phyloP scores from a whole-genome alignment of 108 stramenopile species.

The Pseudonitzschia delicatissima region DNA sequence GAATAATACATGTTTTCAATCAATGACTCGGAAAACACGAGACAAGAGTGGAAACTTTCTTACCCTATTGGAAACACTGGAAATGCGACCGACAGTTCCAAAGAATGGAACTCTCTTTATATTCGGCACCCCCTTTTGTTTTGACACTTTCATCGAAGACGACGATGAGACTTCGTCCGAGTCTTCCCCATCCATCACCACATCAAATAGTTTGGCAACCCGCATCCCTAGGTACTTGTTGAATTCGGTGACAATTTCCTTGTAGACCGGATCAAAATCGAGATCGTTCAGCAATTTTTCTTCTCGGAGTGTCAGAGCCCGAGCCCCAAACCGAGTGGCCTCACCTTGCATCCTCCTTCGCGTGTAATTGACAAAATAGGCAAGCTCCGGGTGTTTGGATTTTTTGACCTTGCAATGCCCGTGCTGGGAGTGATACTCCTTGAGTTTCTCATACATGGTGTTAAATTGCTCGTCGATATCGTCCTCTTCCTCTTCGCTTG shows the following conservation, averaged over 20 bases:
- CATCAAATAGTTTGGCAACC: background rate
- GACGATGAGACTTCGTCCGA: background rate
- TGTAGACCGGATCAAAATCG: background rate
- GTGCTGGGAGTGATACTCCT: background rate
- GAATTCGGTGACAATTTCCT: background rate
- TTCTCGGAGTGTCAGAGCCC: background rate
- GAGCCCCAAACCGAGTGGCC: background rate
- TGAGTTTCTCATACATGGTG: background rate
- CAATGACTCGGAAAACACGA: background rate
- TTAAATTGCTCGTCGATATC: background rate
- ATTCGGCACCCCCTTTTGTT: too few species aligned
- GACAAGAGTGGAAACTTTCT: too few species aligned
- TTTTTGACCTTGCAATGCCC: background rate
- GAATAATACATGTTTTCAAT: background rate
- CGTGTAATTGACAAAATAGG: background rate
- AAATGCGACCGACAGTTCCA: constrained; percentile 3
- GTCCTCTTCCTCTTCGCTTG: background rate
- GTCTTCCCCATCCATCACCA: background rate
- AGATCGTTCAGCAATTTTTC: constrained; percentile 3
- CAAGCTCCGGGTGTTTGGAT: background rate
- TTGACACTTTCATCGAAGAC: too few species aligned
- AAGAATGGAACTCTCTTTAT: background rate
- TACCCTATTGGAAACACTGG: background rate
- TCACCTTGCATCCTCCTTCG: background rate
- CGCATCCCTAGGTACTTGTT: background rate